Evolutionary conservation across 352 stramenopile genomes (phyloP).

Genomic region (Phytophthora cryptogea): DNA sequence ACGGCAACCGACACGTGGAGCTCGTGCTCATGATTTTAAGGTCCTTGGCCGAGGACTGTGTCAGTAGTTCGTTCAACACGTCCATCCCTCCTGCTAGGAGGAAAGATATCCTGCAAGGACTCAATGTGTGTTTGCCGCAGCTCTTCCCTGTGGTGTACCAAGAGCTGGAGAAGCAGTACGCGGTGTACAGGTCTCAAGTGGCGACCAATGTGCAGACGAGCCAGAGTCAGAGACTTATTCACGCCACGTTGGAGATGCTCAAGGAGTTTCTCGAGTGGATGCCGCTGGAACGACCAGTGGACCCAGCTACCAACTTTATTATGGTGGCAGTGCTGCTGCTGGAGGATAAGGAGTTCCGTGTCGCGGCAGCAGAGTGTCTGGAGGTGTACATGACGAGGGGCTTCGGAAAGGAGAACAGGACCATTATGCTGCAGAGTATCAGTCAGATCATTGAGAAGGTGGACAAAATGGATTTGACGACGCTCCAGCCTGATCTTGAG

Average conservation of each 20-base stretch:
- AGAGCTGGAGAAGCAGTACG: conserved; percentile 77
- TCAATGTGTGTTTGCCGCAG: conserved; percentile 72
- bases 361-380: conserved; percentile 67
- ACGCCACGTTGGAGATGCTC: conserved; percentile 69
- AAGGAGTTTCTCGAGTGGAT: conserved; percentile 88
- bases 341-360: conserved; percentile 54
- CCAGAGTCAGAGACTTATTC: conserved; percentile 57
- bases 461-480: conserved; percentile 46
- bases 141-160: conserved; percentile 75
- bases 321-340: conserved; percentile 63
- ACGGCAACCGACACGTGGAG: conserved; percentile 59
- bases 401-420: conserved; percentile 73
- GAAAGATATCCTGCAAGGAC: conserved; percentile 80
- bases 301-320: conserved; percentile 64
- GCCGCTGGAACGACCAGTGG: conserved; percentile 62
- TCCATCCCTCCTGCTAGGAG: conserved; percentile 70
- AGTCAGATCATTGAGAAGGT: conserved; percentile 65
- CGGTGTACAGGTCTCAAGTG: conserved; percentile 37
- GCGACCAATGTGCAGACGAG: conserved; percentile 25
- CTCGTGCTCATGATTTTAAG: conserved; percentile 73
- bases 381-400: conserved; percentile 69
- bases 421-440: conserved; percentile 66
- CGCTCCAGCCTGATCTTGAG: conserved; percentile 48
- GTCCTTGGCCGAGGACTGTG: conserved; percentile 79
- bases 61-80: conserved; percentile 81